These are phyloP conservation scores for Claviceps maximensis DNA, from an alignment of 2,329 filamentous ascomycete species.

Conservation along the genomic window DNA sequence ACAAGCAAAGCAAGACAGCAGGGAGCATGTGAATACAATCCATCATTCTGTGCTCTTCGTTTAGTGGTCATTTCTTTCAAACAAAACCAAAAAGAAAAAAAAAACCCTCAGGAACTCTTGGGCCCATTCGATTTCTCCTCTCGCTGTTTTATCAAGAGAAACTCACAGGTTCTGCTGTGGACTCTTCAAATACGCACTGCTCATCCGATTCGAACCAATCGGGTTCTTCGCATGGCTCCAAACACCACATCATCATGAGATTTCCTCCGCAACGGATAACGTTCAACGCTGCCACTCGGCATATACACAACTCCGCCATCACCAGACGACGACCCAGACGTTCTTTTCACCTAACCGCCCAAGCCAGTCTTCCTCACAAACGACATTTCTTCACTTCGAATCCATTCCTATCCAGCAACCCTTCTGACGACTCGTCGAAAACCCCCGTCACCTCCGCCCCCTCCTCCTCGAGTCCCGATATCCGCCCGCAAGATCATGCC, in stretches of 20 bases:
- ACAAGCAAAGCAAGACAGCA: too few species aligned
- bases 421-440: conserved; percentile 9
- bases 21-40: not conserved
- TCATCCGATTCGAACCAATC: not conserved
- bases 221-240: conserved; percentile 10
- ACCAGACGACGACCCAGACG: conserved; percentile 16
- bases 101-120: too few species aligned
- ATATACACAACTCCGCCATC: conserved; percentile 17
- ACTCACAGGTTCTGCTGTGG: not conserved
- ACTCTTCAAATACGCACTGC: not conserved
- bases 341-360: conserved; percentile 33
- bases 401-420: conserved; percentile 31
- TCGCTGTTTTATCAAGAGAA: not conserved
- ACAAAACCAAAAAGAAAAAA: not conserved
- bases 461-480: conserved; percentile 2
- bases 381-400: conserved; percentile 56
- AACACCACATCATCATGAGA: conserved; percentile 20
- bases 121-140: not conserved
- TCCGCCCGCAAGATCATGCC: conserved; percentile 9
- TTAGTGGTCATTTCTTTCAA: not conserved
- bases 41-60: too few species aligned
- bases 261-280: conserved; percentile 19
- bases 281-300: conserved; percentile 16
- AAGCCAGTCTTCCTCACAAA: conserved; percentile 35
- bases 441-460: conserved; percentile 3